These are phyloP conservation scores for Porogramme epimiltina DNA, from an alignment of 1,284 basidiomycete species.

Conservation along the genomic window DNA sequence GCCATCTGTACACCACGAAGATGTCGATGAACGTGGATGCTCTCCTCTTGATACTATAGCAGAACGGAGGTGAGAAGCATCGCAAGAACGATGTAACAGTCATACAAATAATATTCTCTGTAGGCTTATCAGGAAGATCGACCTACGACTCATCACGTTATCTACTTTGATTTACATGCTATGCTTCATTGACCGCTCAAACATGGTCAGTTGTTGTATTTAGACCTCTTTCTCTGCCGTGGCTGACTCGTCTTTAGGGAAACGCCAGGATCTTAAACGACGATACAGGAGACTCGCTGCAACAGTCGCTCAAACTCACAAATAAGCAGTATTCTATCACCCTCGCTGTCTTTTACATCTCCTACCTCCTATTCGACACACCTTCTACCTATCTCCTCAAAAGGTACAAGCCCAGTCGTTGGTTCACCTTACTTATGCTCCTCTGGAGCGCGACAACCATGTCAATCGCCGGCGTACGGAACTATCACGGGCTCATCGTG, in stretches of 20 bases:
- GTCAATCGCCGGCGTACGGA: slow-evolving; percentile 30
- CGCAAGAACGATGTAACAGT: too few species aligned
- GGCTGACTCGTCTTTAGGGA: slow-evolving; percentile 22
- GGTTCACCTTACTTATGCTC: slow-evolving; percentile 40
- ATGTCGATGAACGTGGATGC: too few species aligned
- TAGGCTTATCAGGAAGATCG: slow-evolving; percentile 15
- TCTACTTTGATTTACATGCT: slow-evolving; percentile 19
- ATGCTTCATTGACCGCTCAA: slow-evolving; percentile 19
- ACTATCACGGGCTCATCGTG: slow-evolving; percentile 36
- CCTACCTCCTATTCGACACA: neutral
- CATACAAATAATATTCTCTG: too few species aligned
- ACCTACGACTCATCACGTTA: slow-evolving; percentile 8
- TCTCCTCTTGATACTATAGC: too few species aligned
- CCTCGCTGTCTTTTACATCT: slow-evolving; percentile 36
- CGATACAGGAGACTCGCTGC: slow-evolving; percentile 35
- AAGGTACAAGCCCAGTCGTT: slow-evolving; percentile 38
- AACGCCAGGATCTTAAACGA: slow-evolving; percentile 41
- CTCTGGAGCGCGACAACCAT: slow-evolving; percentile 44
- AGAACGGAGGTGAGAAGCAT: too few species aligned
- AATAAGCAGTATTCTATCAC: slow-evolving; percentile 37
- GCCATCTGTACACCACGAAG: too few species aligned
- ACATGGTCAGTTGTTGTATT: slow-evolving; percentile 12
- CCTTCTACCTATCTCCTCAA: slow-evolving; percentile 44
- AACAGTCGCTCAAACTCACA: slow-evolving; percentile 31
- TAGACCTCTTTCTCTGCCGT: too few species aligned